Conservation (phyloP, 352 stramenopile genomes). For the Pythium coloratum region DNA sequence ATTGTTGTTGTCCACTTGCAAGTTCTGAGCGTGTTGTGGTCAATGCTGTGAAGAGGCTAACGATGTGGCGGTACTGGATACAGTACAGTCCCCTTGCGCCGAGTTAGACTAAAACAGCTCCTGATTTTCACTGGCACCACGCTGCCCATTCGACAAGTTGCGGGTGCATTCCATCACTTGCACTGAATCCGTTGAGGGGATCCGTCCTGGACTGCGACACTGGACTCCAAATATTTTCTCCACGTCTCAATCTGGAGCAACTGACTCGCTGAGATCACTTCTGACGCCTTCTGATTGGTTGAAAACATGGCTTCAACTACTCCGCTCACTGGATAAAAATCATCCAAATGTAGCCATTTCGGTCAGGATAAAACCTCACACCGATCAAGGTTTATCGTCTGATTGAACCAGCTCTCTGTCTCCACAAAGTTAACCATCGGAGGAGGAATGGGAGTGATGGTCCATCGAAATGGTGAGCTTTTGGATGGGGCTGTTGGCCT, state of each 20-base stretch:
- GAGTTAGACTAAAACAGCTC: not conserved
- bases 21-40: too few species aligned
- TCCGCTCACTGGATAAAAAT: conserved; percentile 1
- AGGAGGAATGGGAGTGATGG: conserved; percentile 23
- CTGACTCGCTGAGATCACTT: not conserved
- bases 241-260: not conserved
- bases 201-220: not conserved
- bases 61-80: too few species aligned
- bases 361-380: conserved; percentile 5
- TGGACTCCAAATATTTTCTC: not conserved
- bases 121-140: not conserved
- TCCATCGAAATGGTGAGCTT: conserved; percentile 4
- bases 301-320: not conserved
- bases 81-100: too few species aligned
- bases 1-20: too few species aligned
- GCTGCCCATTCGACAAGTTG: not conserved
- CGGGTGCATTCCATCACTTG: not conserved
- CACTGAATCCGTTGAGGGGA: not conserved
- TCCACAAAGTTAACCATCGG: not conserved
- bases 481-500: not conserved
- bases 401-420: conserved; percentile 1
- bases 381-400: conserved; percentile 2
- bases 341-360: conserved; percentile 21
- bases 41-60: too few species aligned
- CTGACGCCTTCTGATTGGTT: conserved; percentile 7